These are phyloP conservation scores for Phytophthora sp. DNA, from an alignment of 352 stramenopile genomes.

Conservation along the genomic window DNA sequence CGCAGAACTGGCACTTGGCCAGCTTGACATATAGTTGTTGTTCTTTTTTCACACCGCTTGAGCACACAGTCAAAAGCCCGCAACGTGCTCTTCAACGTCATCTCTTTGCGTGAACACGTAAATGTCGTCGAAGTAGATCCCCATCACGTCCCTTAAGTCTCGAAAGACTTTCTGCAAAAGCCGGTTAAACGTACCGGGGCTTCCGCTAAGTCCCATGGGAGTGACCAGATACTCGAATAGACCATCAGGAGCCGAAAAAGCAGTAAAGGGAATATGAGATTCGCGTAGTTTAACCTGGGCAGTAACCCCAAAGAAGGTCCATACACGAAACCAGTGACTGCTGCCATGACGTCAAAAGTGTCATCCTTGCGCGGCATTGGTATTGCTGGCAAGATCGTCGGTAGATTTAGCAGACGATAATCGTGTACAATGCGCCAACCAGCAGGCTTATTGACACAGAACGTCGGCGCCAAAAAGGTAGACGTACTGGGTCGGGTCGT, in stretches of 20 bases:
- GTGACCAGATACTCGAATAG: constrained; percentile 12
- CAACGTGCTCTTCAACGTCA: background rate
- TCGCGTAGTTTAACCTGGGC: constrained; percentile 8
- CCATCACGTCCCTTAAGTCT: constrained; percentile 1
- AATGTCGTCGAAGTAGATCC: constrained; percentile 13
- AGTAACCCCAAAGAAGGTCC: constrained; percentile 7
- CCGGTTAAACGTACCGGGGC: background rate
- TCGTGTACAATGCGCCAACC: constrained; percentile 1
- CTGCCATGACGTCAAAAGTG: constrained; percentile 8
- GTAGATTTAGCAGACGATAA: constrained; percentile 7
- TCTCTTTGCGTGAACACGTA: constrained; percentile 1
- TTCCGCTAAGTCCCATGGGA: constrained; percentile 1
- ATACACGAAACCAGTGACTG: background rate
- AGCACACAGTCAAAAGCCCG: background rate
- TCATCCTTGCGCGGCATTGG: constrained; percentile 10
- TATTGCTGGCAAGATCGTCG: background rate
- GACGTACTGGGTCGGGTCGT: constrained; percentile 13
- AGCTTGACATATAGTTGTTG: constrained; percentile 9
- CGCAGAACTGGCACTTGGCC: constrained; percentile 7
- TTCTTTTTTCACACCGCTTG: background rate
- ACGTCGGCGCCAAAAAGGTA: constrained; percentile 3
- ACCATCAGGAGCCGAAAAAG: background rate
- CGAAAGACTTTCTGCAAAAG: constrained; percentile 6
- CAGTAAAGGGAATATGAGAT: constrained; percentile 8
- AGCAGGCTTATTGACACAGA: constrained; percentile 2